A percentile compares a stretch with the other conserved stretches of the same genome.
Evolutionary conservation across 257 asterid genomes (phyloP).

Genomic region (Solanum peruvianum): DNA sequence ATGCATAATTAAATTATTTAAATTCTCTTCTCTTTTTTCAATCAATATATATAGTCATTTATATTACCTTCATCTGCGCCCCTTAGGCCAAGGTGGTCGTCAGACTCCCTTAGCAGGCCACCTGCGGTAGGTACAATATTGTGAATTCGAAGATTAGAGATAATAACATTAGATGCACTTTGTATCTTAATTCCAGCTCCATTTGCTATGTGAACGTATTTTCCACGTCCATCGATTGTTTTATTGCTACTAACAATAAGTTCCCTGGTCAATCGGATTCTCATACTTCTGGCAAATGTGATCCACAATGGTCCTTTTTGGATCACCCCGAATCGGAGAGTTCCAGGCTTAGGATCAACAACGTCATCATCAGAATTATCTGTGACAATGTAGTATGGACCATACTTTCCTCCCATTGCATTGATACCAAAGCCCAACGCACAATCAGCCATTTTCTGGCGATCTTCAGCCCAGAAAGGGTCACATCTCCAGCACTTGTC

Average conservation of each 20-base stretch:
- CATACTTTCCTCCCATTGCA: conserved; percentile 19
- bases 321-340: conserved; percentile 25
- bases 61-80: conserved; percentile 1
- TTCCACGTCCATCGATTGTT: conserved; percentile 29
- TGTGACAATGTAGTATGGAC: conserved; percentile 9
- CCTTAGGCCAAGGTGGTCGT: conserved; percentile 10
- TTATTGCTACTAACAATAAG: conserved; percentile 17
- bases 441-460: conserved; percentile 10
- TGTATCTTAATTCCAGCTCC: conserved; percentile 25
- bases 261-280: conserved; percentile 5
- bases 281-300: conserved; percentile 12
- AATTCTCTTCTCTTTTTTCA: no score
- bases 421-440: conserved; percentile 15
- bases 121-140: neutral
- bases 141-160: conserved; percentile 6
- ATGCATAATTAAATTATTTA: neutral
- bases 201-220: conserved; percentile 6
- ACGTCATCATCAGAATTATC: conserved; percentile 15
- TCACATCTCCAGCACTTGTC: conserved; percentile 35
- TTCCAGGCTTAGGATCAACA: conserved; percentile 19
- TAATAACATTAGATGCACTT: conserved; percentile 1
- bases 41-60: no score
- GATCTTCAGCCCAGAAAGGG: conserved; percentile 7
- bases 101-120: conserved; percentile 16
- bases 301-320: conserved; percentile 26